Evolutionary conservation across 2,329 filamentous ascomycete genomes (phyloP), one percentile per base, ranked within the genome.

Genomic region (Fusarium marasasianum): DNA sequence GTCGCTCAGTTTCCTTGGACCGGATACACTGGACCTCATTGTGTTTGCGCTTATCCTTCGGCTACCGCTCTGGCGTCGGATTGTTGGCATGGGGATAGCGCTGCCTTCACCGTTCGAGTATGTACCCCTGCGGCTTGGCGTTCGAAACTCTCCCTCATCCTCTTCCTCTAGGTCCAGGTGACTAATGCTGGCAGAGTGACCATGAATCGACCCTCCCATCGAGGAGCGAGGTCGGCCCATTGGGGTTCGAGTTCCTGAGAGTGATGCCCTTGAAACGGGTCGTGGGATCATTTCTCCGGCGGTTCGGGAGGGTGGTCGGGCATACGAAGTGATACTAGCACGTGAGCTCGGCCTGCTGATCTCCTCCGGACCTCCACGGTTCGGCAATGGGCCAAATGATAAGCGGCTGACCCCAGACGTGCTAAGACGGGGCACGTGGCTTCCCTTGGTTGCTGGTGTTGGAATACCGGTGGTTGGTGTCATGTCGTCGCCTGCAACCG

Each of bases 141-240:
- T 90, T 35, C 85, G 84, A 37, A 83, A 77, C 17, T 85, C 83
- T 44, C 75, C 76, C 47, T 83, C 83, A 38, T 85, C 84, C 35
- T 83, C 81, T 69, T 85, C 84, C 35, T 83, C 81, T 38, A 85
- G 85, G 63, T 89, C 87, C 44, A 88, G 86, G 60, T 87, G 84
- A 73, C 87, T 88, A 79, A 91, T 85, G 78, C 88, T 91, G 57
- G 87, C 82, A 18, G 88, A 88, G 74, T 90, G 87, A 8, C 87
- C 86, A 73, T 91, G 88, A 17, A 88, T 83, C 71, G 89, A 91
- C 62, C 92, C 89, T 64, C 90, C 90, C 73, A 95, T 85, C 20
- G 93, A 94, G 56, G 92, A 94, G 56, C 92, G 88, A 24, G 93
- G 92, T 60, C 93, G 89, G 33, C 89, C 90, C 60, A 94, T 83